phyloP scores from a whole-genome alignment of 441 rosid genomes.

The Capsella rubella region DNA sequence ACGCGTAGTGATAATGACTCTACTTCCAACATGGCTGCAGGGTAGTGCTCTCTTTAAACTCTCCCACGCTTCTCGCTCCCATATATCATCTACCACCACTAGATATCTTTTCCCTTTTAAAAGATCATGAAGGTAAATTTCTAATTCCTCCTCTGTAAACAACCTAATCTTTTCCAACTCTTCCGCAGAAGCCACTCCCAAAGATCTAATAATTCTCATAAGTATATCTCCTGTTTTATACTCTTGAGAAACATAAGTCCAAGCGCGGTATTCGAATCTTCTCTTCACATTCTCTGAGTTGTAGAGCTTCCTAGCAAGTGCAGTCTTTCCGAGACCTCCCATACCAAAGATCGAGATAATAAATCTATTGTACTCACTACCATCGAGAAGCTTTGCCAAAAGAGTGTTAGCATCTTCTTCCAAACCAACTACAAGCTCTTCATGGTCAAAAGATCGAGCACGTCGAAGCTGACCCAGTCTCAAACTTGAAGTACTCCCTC shows the following conservation, averaged over 20 bases:
- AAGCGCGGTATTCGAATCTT: background rate
- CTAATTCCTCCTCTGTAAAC: conserved; percentile 27
- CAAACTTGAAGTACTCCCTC: background rate
- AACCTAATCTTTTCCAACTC: background rate
- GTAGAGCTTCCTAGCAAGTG: conserved; percentile 32
- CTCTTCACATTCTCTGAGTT: conserved; percentile 9
- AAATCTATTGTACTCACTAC: background rate
- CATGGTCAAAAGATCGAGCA: background rate
- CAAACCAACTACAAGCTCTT: conserved; percentile 22
- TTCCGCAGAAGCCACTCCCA: background rate
- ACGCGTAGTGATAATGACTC: conserved; percentile 40
- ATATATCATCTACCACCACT: conserved; percentile 39
- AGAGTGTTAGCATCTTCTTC: conserved; percentile 19
- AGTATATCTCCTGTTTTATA: conserved; percentile 33
- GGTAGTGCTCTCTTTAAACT: conserved; percentile 40
- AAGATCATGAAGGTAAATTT: background rate
- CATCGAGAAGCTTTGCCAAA: conserved; percentile 19
- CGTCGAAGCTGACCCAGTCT: conserved; percentile 13
- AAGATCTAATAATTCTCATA: conserved; percentile 26
- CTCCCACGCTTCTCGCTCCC: conserved; percentile 36
- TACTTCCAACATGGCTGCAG: background rate
- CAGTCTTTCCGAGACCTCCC: conserved; percentile 39
- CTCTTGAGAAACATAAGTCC: conserved; percentile 35
- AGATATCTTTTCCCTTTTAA: conserved; percentile 25
- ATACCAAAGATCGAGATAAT: conserved; percentile 34